Percentiles rank a stretch among this genome's conserved stretches.
phyloP scores from a whole-genome alignment of 164 flowering plant genomes.

The Macadamia integrifolia region DNA sequence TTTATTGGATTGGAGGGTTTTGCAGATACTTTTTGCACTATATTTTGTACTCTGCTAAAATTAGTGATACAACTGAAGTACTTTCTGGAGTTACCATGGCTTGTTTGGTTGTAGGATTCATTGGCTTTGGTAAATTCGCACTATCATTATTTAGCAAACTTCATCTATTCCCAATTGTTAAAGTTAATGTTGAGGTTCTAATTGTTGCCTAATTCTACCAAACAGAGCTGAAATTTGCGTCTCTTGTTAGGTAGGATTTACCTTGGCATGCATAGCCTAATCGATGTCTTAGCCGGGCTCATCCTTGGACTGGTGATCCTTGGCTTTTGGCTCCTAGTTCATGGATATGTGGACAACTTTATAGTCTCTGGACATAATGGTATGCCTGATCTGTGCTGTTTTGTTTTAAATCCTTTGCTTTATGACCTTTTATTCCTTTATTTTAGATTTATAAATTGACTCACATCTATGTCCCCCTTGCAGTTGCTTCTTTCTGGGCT shows the following conservation, averaged over 20 bases:
- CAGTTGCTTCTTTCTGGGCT: conserved; percentile 85
- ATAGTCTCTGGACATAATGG: conserved; percentile 79
- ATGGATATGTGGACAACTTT: conserved; percentile 58
- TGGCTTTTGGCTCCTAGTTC: conserved; percentile 61
- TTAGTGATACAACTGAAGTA: conserved; percentile 21
- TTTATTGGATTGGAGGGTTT: conserved; percentile 7
- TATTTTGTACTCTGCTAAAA: conserved; percentile 29
- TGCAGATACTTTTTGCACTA: conserved; percentile 62
- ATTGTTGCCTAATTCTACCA: not conserved
- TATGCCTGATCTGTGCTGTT: conserved; percentile 20
- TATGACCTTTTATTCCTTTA: not conserved
- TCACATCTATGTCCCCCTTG: conserved; percentile 19
- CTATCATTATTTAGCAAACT: not conserved
- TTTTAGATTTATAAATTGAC: not conserved
- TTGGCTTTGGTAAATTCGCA: conserved; percentile 50
- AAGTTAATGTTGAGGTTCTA: not conserved
- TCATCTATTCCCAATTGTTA: not conserved
- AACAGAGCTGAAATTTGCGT: conserved; percentile 14
- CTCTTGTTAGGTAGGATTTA: conserved; percentile 79
- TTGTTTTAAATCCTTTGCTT: not conserved
- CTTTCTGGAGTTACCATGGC: conserved; percentile 35
- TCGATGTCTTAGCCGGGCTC: conserved; percentile 77
- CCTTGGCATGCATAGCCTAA: conserved; percentile 95
- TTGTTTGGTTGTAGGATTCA: conserved; percentile 59
- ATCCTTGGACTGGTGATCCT: conserved; percentile 63